These are phyloP conservation scores for Camellia japonica DNA, from an alignment of 148 eudicot genomes.

Conservation along the genomic window DNA sequence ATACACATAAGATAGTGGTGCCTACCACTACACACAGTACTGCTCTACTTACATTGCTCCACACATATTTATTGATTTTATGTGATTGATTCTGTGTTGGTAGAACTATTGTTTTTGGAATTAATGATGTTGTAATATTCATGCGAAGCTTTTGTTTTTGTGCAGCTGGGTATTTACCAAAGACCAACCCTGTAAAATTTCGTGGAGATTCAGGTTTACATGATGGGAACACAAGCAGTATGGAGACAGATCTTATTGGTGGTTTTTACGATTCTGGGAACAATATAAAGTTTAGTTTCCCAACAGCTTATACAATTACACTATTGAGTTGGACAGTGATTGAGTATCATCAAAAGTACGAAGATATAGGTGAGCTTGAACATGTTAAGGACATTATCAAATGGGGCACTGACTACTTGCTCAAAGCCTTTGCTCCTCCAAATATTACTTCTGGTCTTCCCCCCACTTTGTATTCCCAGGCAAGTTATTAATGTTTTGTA, in stretches of 20 bases:
- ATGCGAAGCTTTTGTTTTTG: neutral
- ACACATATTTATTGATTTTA: no score
- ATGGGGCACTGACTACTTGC: constrained; percentile 45
- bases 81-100: no score
- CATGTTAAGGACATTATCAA: constrained; percentile 40
- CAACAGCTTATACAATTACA: constrained; percentile 36
- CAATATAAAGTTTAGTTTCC: constrained; percentile 36
- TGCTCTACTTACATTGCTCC: no score
- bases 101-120: no score
- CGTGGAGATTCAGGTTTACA: constrained; percentile 38
- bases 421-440: constrained; percentile 32
- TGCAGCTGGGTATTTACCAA: constrained; percentile 33
- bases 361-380: constrained; percentile 34
- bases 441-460: constrained; percentile 15
- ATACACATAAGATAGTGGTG: no score
- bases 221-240: constrained; percentile 28
- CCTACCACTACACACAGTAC: no score
- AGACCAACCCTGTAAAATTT: constrained; percentile 17
- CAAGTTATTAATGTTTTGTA: neutral
- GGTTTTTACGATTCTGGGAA: constrained; percentile 47
- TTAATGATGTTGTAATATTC: no score
- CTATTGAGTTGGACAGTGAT: constrained; percentile 44
- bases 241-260: constrained; percentile 28
- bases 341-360: constrained; percentile 39
- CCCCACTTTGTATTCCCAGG: constrained; percentile 39